Evolutionary conservation across 768 basidiomycete genomes (phyloP), one percentile per base, ranked within the genome.

Genomic region (Leccinum ochraceum): DNA sequence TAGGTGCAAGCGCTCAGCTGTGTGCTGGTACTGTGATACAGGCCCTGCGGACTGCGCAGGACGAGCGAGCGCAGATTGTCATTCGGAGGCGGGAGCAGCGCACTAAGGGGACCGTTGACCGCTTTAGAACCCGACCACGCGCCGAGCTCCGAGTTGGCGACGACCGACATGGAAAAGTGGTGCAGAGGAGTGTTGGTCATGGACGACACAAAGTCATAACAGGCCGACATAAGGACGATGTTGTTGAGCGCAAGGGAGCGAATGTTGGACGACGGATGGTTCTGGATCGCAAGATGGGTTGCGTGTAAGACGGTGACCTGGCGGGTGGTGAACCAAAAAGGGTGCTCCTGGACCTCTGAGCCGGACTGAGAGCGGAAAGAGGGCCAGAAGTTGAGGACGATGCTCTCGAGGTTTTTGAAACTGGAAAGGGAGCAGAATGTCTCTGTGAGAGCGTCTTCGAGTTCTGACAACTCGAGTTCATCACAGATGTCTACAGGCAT

Each of bases 121-220:
- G 65, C 57, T 54, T 75, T 74, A 2, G 72, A 75, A 4, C 72
- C 72, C 1, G 74, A 74, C 74, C 72, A 74, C 32, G 30, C 53
- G 20, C 64, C 57, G 17, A 75, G 61, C 42, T 72, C 74, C 16
- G 68, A 69, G 63, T 74, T 74, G n/a, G 72, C 64, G 32, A 75
- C 66, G 32, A 74, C 60, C 13, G 72, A 65, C 53, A 74, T 65
- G 37, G 72, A 75, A 9, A 74, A 63, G 54, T 75, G 70, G 1
- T 72, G 67, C 10, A 74, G 24, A 17, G 72, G 66, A 4, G 74
- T 67, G 42, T 75, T 59, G 0, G 54, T 56, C 52, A 74, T 52
- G 7, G 72, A 58, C 2, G 61, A 56, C 11, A 72, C 68, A 48
- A 74, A 75, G 54, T 72, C 70, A 14, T 75, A 75, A 22, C 53